Evolutionary conservation across 208 protist genomes (phyloP).

Genomic region (Lotmaria passim): DNA sequence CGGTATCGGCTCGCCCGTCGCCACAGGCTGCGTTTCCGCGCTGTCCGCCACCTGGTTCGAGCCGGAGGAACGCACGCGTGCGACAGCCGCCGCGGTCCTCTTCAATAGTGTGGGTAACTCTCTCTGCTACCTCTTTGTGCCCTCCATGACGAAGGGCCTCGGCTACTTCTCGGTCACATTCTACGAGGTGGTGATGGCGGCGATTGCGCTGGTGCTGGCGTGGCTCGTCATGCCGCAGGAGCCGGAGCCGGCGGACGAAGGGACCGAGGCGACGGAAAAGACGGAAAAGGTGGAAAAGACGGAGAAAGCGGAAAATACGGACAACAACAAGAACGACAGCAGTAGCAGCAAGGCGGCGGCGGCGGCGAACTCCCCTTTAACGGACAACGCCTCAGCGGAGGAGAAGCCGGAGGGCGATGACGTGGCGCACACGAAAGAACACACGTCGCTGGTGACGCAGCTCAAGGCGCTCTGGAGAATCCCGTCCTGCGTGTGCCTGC

Average conservation of each 20-base stretch:
- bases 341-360: no score
- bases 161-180: constrained; percentile 63
- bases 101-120: constrained; percentile 87
- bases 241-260: constrained; percentile 16
- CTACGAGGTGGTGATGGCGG: constrained; percentile 75
- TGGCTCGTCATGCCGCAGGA: constrained; percentile 73
- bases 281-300: not conserved
- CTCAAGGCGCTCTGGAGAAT: constrained; percentile 58
- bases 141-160: constrained; percentile 55
- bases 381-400: not conserved
- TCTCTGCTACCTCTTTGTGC: constrained; percentile 80
- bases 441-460: constrained; percentile 53
- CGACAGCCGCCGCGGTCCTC: constrained; percentile 79
- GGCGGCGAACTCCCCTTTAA: no score
- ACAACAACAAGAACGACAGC: not conserved
- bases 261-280: constrained; percentile 11
- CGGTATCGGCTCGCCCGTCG: constrained; percentile 84
- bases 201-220: constrained; percentile 46
- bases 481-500: constrained; percentile 78
- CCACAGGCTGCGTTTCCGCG: constrained; percentile 75
- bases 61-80: constrained; percentile 80
- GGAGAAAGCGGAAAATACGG: constrained; percentile 6
- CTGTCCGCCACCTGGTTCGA: constrained; percentile 88
- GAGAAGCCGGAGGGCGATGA: constrained; percentile 22
- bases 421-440: constrained; percentile 39